These are phyloP conservation scores for Fraxinus greggii DNA, from an alignment of 305 asterid genomes.

Conservation along the genomic window DNA sequence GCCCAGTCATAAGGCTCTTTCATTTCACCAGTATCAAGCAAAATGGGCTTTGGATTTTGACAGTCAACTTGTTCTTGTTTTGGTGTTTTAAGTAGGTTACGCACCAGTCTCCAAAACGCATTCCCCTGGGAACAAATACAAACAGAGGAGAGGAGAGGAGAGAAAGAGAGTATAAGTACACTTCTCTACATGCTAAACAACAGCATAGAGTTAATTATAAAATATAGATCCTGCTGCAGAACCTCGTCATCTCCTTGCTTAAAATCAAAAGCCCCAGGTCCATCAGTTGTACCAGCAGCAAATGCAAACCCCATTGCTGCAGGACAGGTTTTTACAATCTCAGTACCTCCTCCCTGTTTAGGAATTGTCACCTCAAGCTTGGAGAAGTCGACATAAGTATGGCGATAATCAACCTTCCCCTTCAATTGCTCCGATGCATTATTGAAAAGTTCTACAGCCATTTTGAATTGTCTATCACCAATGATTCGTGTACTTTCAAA, in stretches of 20 bases:
- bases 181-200: not conserved
- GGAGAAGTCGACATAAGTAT: slow-evolving; percentile 75
- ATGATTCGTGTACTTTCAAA: slow-evolving; percentile 93
- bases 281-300: slow-evolving; percentile 99
- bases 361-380: slow-evolving; percentile 68
- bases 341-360: slow-evolving; percentile 53
- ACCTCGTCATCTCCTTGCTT: slow-evolving; percentile 92
- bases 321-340: slow-evolving; percentile 80
- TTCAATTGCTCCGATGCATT: slow-evolving; percentile 66
- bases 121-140: slow-evolving; percentile 57
- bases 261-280: slow-evolving; percentile 99
- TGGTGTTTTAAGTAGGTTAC: slow-evolving; percentile 81
- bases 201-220: slow-evolving; percentile 8
- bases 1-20: slow-evolving; percentile 96
- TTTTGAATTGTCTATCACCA: slow-evolving; percentile 86
- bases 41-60: slow-evolving; percentile 88
- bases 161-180: slow-evolving; percentile 15
- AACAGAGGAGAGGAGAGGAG: not conserved
- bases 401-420: slow-evolving; percentile 85
- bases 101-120: slow-evolving; percentile 87
- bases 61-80: slow-evolving; percentile 68
- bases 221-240: slow-evolving; percentile 26
- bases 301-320: slow-evolving; percentile 99
- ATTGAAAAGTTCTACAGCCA: slow-evolving; percentile 75
- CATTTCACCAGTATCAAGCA: slow-evolving; percentile 99